Percentiles rank a stretch among this genome's conserved stretches.
phyloP scores from a whole-genome alignment of 1,139 yeast genomes.

The Pichia sp. region DNA sequence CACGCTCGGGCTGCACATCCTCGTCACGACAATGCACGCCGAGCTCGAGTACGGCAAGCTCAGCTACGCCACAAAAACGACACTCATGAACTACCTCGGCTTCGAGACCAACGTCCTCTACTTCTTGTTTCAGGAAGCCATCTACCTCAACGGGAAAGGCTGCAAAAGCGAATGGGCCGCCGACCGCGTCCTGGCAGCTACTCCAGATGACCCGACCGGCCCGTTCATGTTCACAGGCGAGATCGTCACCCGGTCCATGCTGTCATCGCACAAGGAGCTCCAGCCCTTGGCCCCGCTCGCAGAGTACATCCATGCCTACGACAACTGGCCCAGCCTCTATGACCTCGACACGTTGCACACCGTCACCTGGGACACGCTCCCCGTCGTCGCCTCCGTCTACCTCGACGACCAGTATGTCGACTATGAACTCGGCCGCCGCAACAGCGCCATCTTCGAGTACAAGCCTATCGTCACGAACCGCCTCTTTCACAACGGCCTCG shows the following conservation, averaged over 20 bases:
- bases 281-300: slow-evolving; percentile 29
- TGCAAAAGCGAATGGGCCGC: slow-evolving; percentile 47
- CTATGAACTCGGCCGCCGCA: slow-evolving; percentile 39
- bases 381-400: slow-evolving; percentile 50
- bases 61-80: slow-evolving; percentile 35
- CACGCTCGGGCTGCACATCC: slow-evolving; percentile 42
- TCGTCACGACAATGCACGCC: slow-evolving; percentile 38
- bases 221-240: slow-evolving; percentile 53
- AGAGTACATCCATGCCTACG: slow-evolving; percentile 38
- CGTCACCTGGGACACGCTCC: slow-evolving; percentile 32
- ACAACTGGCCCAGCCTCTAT: slow-evolving; percentile 43
- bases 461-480: slow-evolving; percentile 45
- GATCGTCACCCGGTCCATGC: slow-evolving; percentile 51
- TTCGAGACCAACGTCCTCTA: slow-evolving; percentile 53
- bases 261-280: slow-evolving; percentile 44
- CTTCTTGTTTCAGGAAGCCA: slow-evolving; percentile 55
- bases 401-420: slow-evolving; percentile 53
- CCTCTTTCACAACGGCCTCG: slow-evolving; percentile 49
- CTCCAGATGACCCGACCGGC: slow-evolving; percentile 11
- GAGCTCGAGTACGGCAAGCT: slow-evolving; percentile 38
- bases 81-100: slow-evolving; percentile 35
- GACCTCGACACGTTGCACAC: slow-evolving; percentile 33
- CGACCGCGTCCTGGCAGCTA: slow-evolving; percentile 34
- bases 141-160: slow-evolving; percentile 44
- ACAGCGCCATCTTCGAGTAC: slow-evolving; percentile 33